Percentiles rank a stretch among this genome's conserved stretches.
These are phyloP conservation scores for Trichophyton simii DNA, from an alignment of 2,329 filamentous ascomycete species.

Conservation along the genomic window DNA sequence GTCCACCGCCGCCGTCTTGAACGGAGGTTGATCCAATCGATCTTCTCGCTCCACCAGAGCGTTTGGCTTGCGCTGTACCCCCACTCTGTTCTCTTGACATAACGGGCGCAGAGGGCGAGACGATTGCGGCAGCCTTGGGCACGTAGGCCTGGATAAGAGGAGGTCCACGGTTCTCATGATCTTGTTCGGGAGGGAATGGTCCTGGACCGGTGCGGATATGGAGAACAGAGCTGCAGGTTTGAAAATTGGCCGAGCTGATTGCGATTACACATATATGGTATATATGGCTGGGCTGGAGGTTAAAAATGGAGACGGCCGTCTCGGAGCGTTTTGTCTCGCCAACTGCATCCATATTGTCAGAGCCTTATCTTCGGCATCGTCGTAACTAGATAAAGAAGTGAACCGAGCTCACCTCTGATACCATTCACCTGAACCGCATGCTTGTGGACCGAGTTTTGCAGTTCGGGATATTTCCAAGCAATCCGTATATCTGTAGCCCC, in stretches of 20 bases:
- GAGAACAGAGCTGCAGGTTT: conserved; percentile 74
- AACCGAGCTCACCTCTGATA: conserved; percentile 52
- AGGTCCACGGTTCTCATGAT: conserved; percentile 24
- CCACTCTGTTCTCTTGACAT: conserved; percentile 55
- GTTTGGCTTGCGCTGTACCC: conserved; percentile 42
- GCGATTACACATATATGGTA: conserved; percentile 92
- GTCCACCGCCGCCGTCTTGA: conserved; percentile 22
- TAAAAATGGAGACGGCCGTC: conserved; percentile 81
- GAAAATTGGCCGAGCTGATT: conserved; percentile 82
- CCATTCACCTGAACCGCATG: conserved; percentile 91
- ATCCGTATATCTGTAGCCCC: conserved; percentile 75
- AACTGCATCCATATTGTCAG: conserved; percentile 38
- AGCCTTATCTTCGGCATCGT: background rate
- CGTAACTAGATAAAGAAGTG: background rate
- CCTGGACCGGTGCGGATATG: conserved; percentile 62
- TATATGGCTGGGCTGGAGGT: conserved; percentile 72
- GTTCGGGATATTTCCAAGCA: conserved; percentile 71
- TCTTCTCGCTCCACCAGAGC: conserved; percentile 60
- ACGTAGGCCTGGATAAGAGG: conserved; percentile 43
- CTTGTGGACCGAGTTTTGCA: conserved; percentile 59
- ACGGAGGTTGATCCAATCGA: conserved; percentile 55
- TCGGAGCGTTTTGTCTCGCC: conserved; percentile 72
- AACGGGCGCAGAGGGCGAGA: conserved; percentile 48
- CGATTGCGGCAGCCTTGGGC: conserved; percentile 41
- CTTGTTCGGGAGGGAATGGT: conserved; percentile 22